A percentile compares a stretch with the other conserved stretches of the same genome.
These are phyloP conservation scores for Cadophora gregata DNA, from an alignment of 2,329 filamentous ascomycete species.

Conservation along the genomic window DNA sequence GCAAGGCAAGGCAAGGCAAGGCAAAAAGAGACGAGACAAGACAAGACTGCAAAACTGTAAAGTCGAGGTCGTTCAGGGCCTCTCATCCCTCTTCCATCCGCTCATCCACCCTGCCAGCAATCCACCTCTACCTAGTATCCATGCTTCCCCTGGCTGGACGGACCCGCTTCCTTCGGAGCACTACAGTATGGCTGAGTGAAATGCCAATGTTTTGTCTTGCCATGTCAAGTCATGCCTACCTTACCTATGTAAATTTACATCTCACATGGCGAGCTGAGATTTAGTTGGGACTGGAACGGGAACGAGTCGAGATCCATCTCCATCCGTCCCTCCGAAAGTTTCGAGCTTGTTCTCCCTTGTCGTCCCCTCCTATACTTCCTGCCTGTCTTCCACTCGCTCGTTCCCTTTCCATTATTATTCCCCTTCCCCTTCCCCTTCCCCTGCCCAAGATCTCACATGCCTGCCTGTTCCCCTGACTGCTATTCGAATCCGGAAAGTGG, in stretches of 20 bases:
- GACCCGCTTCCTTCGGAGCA: background rate
- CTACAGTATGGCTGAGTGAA: background rate
- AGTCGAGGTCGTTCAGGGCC: no score
- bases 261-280: conserved; percentile 1
- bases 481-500: conserved; percentile 4
- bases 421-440: no score
- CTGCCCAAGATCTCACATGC: background rate
- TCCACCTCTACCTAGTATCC: background rate
- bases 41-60: no score
- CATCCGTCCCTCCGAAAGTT: conserved; percentile 2
- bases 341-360: background rate
- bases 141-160: background rate
- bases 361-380: background rate
- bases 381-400: background rate
- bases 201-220: background rate
- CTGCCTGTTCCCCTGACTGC: background rate
- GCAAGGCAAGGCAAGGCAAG: background rate
- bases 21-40: conserved; percentile 2
- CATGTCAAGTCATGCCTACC: background rate
- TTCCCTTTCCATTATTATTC: no score
- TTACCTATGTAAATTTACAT: background rate
- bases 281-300: background rate
- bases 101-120: background rate
- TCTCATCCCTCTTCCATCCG: background rate
- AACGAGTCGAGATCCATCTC: background rate